A percentile compares a stretch with the other conserved stretches of the same genome.
phyloP scores from a whole-genome alignment of 352 stramenopile species.

The Pseudoperonospora humuli region DNA sequence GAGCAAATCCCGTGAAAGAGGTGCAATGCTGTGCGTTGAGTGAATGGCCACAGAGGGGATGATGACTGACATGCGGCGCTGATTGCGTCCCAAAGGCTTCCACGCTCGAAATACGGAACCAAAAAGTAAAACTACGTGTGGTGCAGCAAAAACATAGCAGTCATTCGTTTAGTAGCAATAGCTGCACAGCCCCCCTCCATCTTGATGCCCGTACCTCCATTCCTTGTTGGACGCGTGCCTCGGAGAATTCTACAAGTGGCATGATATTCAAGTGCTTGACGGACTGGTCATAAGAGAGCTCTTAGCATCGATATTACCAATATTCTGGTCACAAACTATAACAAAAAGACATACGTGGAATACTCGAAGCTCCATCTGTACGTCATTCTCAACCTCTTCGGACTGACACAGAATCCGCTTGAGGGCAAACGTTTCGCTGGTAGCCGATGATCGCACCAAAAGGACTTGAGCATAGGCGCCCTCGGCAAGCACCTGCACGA shows the following conservation, averaged over 20 bases:
- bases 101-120: slow-evolving; percentile 78
- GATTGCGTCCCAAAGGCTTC: slow-evolving; percentile 77
- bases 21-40: slow-evolving; percentile 68
- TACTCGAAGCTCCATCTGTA: slow-evolving; percentile 72
- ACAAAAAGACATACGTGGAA: slow-evolving; percentile 37
- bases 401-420: slow-evolving; percentile 82
- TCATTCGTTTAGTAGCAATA: not conserved
- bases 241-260: slow-evolving; percentile 70
- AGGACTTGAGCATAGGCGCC: slow-evolving; percentile 76
- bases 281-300: slow-evolving; percentile 24
- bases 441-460: slow-evolving; percentile 58
- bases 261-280: slow-evolving; percentile 81
- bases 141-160: not conserved
- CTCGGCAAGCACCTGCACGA: slow-evolving; percentile 66
- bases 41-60: slow-evolving; percentile 77
- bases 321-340: not conserved
- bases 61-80: slow-evolving; percentile 49
- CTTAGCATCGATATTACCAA: not conserved
- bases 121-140: slow-evolving; percentile 68
- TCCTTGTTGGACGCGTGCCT: slow-evolving; percentile 53
- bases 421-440: slow-evolving; percentile 67
- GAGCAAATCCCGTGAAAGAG: slow-evolving; percentile 82
- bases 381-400: slow-evolving; percentile 66
- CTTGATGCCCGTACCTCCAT: slow-evolving; percentile 48
- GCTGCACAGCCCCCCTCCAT: too few relatives aligned